Evolutionary conservation across 768 basidiomycete genomes (phyloP).

Genomic region (Trametes gibbosa): DNA sequence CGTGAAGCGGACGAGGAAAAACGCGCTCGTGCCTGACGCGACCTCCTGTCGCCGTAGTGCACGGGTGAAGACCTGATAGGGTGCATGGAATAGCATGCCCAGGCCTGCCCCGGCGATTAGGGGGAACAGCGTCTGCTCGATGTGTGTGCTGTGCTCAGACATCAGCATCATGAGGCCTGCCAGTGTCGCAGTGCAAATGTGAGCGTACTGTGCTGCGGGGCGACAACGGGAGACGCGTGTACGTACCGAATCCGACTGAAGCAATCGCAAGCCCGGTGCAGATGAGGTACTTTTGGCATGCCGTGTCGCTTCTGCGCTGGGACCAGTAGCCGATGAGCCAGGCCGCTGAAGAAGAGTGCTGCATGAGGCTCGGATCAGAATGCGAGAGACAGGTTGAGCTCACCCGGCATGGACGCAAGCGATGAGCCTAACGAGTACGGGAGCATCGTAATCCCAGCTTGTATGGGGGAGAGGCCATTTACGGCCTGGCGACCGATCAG

Average conservation of each 20-base stretch:
- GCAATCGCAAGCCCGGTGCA: conserved; percentile 61
- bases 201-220: neutral
- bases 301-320: conserved; percentile 50
- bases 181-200: neutral
- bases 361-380: conserved; percentile 9
- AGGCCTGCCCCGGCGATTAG: conserved; percentile 74
- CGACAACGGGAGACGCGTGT: conserved; percentile 11
- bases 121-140: conserved; percentile 54
- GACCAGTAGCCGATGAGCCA: conserved; percentile 77
- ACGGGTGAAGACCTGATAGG: conserved; percentile 75
- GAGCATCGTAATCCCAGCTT: conserved; percentile 72
- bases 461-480: conserved; percentile 63
- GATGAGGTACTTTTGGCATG: conserved; percentile 65
- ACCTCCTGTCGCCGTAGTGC: conserved; percentile 64
- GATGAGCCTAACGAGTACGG: conserved; percentile 87
- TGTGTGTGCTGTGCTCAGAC: conserved; percentile 45
- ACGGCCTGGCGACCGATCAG: conserved; percentile 50
- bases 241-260: conserved; percentile 70
- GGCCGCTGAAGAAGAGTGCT: conserved; percentile 45
- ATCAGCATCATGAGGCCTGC: conserved; percentile 69
- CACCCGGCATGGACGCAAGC: conserved; percentile 70
- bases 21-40: conserved; percentile 80
- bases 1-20: conserved; percentile 85
- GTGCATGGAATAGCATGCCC: conserved; percentile 84
- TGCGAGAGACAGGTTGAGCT: conserved; percentile 9